Conservation (phyloP, 192 early-diverging fungal genomes). For the Oehlia diaphana region DNA sequence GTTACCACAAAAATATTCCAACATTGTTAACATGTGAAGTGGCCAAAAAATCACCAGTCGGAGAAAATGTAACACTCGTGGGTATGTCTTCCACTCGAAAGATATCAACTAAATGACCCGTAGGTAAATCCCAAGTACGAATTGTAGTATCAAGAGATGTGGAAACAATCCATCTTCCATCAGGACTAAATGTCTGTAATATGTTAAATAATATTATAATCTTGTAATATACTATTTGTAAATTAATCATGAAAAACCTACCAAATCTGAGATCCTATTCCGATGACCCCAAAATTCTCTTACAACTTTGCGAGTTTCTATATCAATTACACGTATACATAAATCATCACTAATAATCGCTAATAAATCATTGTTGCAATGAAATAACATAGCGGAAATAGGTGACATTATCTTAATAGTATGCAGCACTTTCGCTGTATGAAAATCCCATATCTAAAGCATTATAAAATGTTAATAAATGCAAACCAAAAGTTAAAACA, state of each 20-base stretch:
- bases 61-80: constrained; percentile 87
- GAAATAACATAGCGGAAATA: constrained; percentile 60
- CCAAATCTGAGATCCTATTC: constrained; percentile 87
- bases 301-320: constrained; percentile 77
- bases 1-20: constrained; percentile 87
- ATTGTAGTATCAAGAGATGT: constrained; percentile 82
- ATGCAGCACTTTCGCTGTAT: constrained; percentile 58
- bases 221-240: not conserved
- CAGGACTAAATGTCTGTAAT: constrained; percentile 79
- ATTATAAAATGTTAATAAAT: not conserved
- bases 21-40: constrained; percentile 90
- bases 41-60: constrained; percentile 88
- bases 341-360: constrained; percentile 88
- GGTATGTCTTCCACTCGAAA: constrained; percentile 75
- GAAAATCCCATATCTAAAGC: constrained; percentile 82
- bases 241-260: constrained; percentile 32
- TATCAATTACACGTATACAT: constrained; percentile 84
- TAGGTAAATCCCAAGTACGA: constrained; percentile 95
- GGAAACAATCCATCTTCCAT: constrained; percentile 90
- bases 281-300: constrained; percentile 88
- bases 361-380: constrained; percentile 74
- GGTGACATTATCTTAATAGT: constrained; percentile 68
- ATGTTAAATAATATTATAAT: not conserved
- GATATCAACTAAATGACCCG: constrained; percentile 84
- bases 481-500: not conserved